A percentile compares a stretch with the other conserved stretches of the same genome.
These are phyloP conservation scores for Eucommia ulmoides DNA, from an alignment of 257 asterid genomes.

Conservation along the genomic window DNA sequence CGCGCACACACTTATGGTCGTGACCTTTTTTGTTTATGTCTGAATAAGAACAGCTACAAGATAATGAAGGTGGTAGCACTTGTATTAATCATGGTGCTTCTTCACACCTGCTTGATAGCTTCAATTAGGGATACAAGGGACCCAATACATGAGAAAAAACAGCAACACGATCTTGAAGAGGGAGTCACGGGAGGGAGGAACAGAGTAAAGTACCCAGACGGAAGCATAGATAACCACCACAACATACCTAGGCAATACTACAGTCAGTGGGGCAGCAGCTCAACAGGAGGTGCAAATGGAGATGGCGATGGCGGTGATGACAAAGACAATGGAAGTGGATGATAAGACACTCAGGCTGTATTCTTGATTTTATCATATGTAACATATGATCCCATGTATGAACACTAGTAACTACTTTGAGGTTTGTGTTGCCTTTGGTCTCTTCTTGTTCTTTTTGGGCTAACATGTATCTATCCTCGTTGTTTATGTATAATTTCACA, in stretches of 20 bases:
- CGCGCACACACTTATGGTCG: too few species aligned
- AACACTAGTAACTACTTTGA: too few species aligned
- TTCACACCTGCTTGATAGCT: not conserved
- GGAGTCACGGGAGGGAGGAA: not conserved
- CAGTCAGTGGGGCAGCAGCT: conserved; percentile 30
- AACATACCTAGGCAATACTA: conserved; percentile 45
- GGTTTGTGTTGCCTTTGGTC: too few species aligned
- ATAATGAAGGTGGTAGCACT: conserved; percentile 1
- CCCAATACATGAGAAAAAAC: not conserved
- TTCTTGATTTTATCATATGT: too few species aligned
- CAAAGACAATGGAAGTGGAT: conserved; percentile 17
- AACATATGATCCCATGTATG: too few species aligned
- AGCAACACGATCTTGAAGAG: not conserved
- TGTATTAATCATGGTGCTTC: not conserved
- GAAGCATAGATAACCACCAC: conserved; percentile 40
- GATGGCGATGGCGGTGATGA: conserved; percentile 1
- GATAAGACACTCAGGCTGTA: too few species aligned
- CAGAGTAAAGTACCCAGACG: conserved; percentile 7
- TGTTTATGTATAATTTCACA: too few species aligned
- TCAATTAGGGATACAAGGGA: not conserved
- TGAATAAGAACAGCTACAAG: not conserved
- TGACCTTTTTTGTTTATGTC: not conserved
- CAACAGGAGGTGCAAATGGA: conserved; percentile 13
- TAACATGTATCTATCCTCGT: too few species aligned
- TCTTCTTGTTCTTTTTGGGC: too few species aligned